A percentile compares a stretch with the other conserved stretches of the same genome.
phyloP scores from a whole-genome alignment of 2,329 filamentous ascomycete genomes.

The Ceratocystis colombiana region DNA sequence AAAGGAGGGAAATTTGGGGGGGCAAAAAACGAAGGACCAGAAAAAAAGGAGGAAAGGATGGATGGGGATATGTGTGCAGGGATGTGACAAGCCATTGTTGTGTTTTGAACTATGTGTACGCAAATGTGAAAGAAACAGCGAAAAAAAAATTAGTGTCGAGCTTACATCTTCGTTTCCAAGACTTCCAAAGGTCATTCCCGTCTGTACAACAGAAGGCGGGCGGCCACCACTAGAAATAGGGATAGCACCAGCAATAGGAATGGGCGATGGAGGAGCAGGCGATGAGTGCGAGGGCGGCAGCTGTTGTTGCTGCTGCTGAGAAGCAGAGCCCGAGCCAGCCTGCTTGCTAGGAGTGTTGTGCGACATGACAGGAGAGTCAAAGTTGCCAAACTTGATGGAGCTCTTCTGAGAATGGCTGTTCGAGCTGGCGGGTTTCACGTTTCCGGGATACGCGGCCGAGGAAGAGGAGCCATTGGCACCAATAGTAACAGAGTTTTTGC shows the following conservation, averaged over 20 bases:
- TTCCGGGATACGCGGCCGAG: slow-evolving; percentile 62
- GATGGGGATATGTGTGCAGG: background rate
- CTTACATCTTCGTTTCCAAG: slow-evolving; percentile 67
- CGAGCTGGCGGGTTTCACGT: slow-evolving; percentile 64
- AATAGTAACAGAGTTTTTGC: slow-evolving; percentile 88
- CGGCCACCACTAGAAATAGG: slow-evolving; percentile 57
- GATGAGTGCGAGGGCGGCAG: slow-evolving; percentile 55
- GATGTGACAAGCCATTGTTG: background rate
- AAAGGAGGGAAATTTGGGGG: background rate
- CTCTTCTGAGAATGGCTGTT: slow-evolving; percentile 46
- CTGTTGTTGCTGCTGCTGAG: slow-evolving; percentile 53
- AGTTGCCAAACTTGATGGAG: slow-evolving; percentile 73
- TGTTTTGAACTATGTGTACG: background rate
- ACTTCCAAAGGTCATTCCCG: slow-evolving; percentile 72
- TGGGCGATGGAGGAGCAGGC: slow-evolving; percentile 84
- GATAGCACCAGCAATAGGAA: slow-evolving; percentile 67
- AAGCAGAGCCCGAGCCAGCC: slow-evolving; percentile 41
- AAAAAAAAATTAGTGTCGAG: slow-evolving; percentile 41
- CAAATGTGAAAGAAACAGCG: slow-evolving; percentile 20
- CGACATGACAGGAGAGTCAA: slow-evolving; percentile 55
- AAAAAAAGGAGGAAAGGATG: background rate
- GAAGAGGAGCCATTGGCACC: slow-evolving; percentile 64
- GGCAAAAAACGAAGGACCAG: slow-evolving; percentile 26
- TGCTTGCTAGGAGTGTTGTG: slow-evolving; percentile 53
- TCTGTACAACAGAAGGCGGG: slow-evolving; percentile 66